Percentiles rank a stretch among this genome's conserved stretches.
Conservation (phyloP, 768 basidiomycete species). For the Hygrophorus russula region DNA sequence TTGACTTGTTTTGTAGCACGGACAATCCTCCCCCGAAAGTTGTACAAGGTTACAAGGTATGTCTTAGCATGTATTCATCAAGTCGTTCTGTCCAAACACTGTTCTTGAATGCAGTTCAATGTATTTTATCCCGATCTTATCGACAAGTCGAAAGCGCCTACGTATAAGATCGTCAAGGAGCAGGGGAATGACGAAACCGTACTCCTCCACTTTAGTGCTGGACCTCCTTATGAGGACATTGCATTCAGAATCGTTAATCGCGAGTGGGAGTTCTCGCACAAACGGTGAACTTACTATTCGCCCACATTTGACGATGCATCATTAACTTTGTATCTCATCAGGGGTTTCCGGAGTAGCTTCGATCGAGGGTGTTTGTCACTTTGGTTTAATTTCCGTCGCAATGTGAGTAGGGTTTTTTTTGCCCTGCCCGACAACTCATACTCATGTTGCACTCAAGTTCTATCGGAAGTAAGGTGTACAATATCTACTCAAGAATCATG, state of each 20-base stretch:
- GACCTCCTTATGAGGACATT: slow-evolving; percentile 97
- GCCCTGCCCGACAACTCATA: slow-evolving; percentile 8
- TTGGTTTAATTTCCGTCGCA: slow-evolving; percentile 94
- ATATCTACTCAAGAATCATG: background rate
- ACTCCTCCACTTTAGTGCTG: slow-evolving; percentile 86
- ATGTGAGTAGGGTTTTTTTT: slow-evolving; percentile 41
- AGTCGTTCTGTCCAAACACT: slow-evolving; percentile 6
- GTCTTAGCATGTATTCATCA: slow-evolving; percentile 8
- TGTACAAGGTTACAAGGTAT: slow-evolving; percentile 94
- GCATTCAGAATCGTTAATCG: slow-evolving; percentile 96
- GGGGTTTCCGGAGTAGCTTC: slow-evolving; percentile 94
- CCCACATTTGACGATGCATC: slow-evolving; percentile 2
- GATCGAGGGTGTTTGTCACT: slow-evolving; percentile 93
- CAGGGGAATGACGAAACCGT: slow-evolving; percentile 93
- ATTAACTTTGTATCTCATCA: slow-evolving; percentile 19
- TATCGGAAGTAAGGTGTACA: slow-evolving; percentile 58
- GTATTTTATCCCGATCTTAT: slow-evolving; percentile 99
- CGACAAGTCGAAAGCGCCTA: slow-evolving; percentile 94
- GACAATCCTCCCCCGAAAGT: slow-evolving; percentile 99
- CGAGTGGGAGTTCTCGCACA: slow-evolving; percentile 98
- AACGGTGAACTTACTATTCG: slow-evolving; percentile 41
- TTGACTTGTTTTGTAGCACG: slow-evolving; percentile 41
- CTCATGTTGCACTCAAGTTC: slow-evolving; percentile 36
- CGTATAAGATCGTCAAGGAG: slow-evolving; percentile 92
- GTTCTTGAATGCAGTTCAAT: slow-evolving; percentile 51